Evolutionary conservation across 2,329 filamentous ascomycete genomes (phyloP), one percentile per base, ranked within the genome.

Genomic region (Aspergillus costaricaensis): DNA sequence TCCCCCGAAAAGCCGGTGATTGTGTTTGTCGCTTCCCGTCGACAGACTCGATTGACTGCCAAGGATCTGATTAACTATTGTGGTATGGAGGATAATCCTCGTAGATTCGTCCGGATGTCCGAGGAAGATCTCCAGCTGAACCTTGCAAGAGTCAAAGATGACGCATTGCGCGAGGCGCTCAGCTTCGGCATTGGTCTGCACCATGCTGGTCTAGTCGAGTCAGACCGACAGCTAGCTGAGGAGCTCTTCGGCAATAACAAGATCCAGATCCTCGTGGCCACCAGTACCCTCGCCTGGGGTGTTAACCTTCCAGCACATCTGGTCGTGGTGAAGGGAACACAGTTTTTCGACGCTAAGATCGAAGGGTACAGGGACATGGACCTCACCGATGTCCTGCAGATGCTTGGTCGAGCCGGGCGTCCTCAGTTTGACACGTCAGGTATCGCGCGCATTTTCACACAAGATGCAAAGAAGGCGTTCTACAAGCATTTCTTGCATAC

Each of bases 351-450:
- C 70, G 95, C 95, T 41, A 99, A 99, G 78, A 95, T 91, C 4
- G 95, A 98, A 79, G 94, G 90, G 0, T 99, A 99, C 79, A 95
- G 91, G 73, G 96, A 99, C 76, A 99, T 99, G 96, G 95, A 99
- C 74, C 80, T 99, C 61, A 99, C 95, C 0, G 95, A 99, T 77
- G 95, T 99, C 32, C 81, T 99, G 63, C 95, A 99, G 78, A 99
- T 99, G 95, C 83, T 99, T 27, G 95, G 95, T 68, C 89, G 95
- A 77, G 95, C 95, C 12, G 95, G 95, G 15, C 90, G 95, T 64
- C 95, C 95, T 3, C 95, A 99, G 73, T 99, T 99, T 74, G 95
- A 99, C 76, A 91, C 89, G 57, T 96, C 93, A 0, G 95, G 96
- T 66, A 96, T 99, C 59, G 96, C 95, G 9, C 89, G 94, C 30